Percentiles rank a stretch among this genome's conserved stretches.
Conservation (phyloP, 495 filamentous ascomycete species). For the Penicillium cosmopolitanum region DNA sequence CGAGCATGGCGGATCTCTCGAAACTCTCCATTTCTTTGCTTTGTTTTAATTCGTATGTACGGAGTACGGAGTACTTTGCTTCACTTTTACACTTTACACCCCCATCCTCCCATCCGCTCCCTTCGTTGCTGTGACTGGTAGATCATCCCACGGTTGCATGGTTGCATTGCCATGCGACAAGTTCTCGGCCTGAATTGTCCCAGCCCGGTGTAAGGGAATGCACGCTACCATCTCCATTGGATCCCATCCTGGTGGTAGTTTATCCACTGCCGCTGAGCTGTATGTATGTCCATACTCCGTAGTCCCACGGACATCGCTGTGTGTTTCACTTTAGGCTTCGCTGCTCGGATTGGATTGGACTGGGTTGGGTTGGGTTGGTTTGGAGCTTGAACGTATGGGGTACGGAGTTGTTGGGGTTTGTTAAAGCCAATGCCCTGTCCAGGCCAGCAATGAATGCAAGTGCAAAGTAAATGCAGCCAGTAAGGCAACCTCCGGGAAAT, state of each 20-base stretch:
- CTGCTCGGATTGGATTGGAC: neutral
- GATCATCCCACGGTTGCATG: conserved; percentile 35
- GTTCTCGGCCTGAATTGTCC: neutral
- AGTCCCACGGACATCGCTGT: no score
- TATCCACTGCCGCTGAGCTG: neutral
- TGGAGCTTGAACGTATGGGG: neutral
- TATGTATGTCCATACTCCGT: no score
- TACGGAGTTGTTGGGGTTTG: neutral
- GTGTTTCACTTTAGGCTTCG: neutral
- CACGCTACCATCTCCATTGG: conserved; percentile 6
- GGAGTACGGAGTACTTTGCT: no score
- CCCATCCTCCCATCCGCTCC: neutral
- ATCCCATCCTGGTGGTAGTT: neutral
- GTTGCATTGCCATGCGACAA: conserved; percentile 24
- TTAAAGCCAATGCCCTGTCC: conserved; percentile 11
- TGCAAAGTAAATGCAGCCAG: neutral
- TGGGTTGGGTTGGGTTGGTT: neutral
- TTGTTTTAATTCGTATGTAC: no score
- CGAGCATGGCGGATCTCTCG: conserved; percentile 5
- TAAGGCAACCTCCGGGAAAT: conserved; percentile 4
- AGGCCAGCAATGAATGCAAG: conserved; percentile 7
- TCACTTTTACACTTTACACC: neutral
- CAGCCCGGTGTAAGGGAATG: conserved; percentile 3
- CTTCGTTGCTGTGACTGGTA: conserved; percentile 11
- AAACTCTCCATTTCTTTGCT: conserved; percentile 1